Percentiles rank a stretch among this genome's conserved stretches.
Conservation (phyloP, 129 eudicot genomes). For the Pulicaria dysenterica region DNA sequence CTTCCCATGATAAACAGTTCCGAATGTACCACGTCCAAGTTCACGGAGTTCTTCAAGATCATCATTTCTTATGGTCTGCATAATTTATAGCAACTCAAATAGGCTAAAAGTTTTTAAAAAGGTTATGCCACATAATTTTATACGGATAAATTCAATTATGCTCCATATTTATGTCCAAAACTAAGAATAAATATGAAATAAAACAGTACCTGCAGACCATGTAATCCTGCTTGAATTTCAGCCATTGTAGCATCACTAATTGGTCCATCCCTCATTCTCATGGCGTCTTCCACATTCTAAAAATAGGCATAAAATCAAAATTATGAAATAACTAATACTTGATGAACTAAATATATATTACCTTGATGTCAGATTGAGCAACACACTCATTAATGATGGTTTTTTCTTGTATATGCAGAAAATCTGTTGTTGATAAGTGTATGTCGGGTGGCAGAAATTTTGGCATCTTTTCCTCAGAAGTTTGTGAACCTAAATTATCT, state of each 20-base stretch:
- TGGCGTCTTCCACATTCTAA: slow-evolving; percentile 46
- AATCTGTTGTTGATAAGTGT: slow-evolving; percentile 32
- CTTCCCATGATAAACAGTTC: slow-evolving; percentile 79
- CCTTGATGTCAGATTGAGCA: slow-evolving; percentile 35
- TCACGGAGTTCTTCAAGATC: slow-evolving; percentile 78
- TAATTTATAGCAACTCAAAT: slow-evolving; percentile 8
- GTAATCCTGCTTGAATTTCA: slow-evolving; percentile 67
- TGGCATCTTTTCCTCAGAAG: slow-evolving; percentile 25
- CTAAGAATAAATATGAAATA: background rate
- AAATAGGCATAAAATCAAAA: background rate
- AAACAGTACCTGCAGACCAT: slow-evolving; percentile 62
- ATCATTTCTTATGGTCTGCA: slow-evolving; percentile 64
- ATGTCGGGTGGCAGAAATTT: slow-evolving; percentile 38
- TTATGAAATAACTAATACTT: background rate
- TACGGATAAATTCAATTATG: too few relatives aligned
- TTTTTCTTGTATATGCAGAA: slow-evolving; percentile 41
- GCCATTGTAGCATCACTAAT: slow-evolving; percentile 48
- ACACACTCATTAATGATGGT: slow-evolving; percentile 7
- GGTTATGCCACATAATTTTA: background rate
- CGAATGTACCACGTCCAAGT: slow-evolving; percentile 82
- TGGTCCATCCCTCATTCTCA: slow-evolving; percentile 26
- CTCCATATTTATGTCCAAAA: background rate
- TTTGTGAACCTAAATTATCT: slow-evolving; percentile 26
- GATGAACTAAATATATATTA: slow-evolving; percentile 16
- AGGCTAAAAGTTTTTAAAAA: background rate